Conservation (phyloP, 805 yeast species). For the Sungouiozyma ichnusensis region DNA sequence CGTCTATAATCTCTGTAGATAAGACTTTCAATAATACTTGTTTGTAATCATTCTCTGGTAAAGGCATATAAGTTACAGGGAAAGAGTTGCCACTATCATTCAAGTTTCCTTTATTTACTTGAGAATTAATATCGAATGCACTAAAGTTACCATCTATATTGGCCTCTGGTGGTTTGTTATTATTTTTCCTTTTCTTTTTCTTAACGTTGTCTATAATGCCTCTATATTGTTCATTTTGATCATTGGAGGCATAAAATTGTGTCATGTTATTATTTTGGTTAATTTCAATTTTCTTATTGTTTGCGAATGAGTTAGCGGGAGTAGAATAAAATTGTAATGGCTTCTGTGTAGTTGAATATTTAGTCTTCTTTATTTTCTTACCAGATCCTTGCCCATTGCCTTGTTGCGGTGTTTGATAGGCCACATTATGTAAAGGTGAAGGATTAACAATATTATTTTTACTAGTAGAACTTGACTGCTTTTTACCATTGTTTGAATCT, state of each 20-base stretch:
- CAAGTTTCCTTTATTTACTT: neutral
- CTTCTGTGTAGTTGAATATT: constrained; percentile 24
- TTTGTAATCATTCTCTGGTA: constrained; percentile 18
- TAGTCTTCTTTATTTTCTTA: neutral
- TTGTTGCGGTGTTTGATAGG: constrained; percentile 28
- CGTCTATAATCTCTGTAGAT: constrained; percentile 25
- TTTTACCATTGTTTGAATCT: constrained; percentile 4
- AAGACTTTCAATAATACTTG: constrained; percentile 23
- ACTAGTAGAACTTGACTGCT: constrained; percentile 4
- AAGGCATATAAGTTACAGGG: neutral
- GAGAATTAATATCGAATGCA: neutral
- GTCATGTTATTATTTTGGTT: neutral
- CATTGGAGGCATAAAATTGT: neutral
- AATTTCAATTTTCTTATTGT: neutral
- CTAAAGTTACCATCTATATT: constrained; percentile 1
- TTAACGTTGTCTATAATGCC: constrained; percentile 2
- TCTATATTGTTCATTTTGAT: constrained; percentile 2
- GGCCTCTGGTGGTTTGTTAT: neutral
- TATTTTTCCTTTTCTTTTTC: neutral
- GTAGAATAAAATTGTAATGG: constrained; percentile 26
- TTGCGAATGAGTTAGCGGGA: constrained; percentile 12
- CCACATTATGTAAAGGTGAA: constrained; percentile 25
- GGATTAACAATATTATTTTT: constrained; percentile 14
- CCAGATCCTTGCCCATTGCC: neutral
- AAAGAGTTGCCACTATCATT: neutral